Evolutionary conservation across 2,329 filamentous ascomycete genomes (phyloP), one percentile per base, ranked within the genome.

Genomic region (Cytospora piceae): DNA sequence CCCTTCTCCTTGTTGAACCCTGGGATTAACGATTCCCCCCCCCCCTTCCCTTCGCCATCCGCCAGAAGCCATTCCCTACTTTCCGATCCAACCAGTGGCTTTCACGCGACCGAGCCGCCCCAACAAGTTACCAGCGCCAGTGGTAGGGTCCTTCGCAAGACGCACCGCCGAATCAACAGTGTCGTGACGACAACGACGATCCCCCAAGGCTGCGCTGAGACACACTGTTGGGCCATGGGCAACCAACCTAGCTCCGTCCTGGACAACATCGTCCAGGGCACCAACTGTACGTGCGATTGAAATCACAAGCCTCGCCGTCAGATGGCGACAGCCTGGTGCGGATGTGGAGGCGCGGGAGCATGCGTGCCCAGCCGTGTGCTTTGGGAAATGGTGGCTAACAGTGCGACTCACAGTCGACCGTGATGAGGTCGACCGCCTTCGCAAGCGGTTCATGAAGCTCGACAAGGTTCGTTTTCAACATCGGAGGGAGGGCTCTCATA

Each of bases 361-460:
- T 52, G 58, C 29, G 20, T 15, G 31, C 49, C 32, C 46, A 20
- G n/a, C 17, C 24, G 42, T 34, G 11, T 22, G 34, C 11, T 22
- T 34, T 52, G 32, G 15, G 20, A n/a, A 49, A 49, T 46, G 22
- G 34, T 34, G 55, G 52, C 63, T 65, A 24, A 65, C 49, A 31
- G 51, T 31, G 29, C n/a, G 52, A 6, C 22, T 31, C 60, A 66
- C 74, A 98, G 94, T 99, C 83, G 92, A 99, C 82, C 90, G 92
- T 78, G 95, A 99, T 74, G 95, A 99, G 79, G 93, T 99, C 67
- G 95, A 98, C 77, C 88, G 95, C 74, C 84, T 99, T 77, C 87
- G 93, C 75, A 99, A 99, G 83, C 88, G 94, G 69, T 99, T 99
- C 77, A 98, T 98, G 94, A 99, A 99, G 82, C 84, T 99, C 67